Percentiles rank a stretch among this genome's conserved stretches.
Evolutionary conservation across 2,329 filamentous ascomycete genomes (phyloP).

Genomic region (Hysterium pulicare): DNA sequence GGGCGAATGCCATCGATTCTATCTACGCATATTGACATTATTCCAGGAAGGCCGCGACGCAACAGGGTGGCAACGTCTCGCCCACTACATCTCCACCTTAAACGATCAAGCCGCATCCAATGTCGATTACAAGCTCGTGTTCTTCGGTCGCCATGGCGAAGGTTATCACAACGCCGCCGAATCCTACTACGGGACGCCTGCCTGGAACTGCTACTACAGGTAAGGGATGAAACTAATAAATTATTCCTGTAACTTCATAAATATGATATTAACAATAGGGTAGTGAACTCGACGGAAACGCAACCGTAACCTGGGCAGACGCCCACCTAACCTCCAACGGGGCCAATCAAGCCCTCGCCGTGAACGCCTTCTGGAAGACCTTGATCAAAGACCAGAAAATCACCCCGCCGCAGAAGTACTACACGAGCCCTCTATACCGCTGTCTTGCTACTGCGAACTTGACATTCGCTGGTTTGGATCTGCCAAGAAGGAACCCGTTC

Average conservation of each 20-base stretch:
- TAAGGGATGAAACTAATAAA: too few relatives aligned
- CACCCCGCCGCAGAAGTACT: slow-evolving; percentile 62
- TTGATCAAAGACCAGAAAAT: slow-evolving; percentile 52
- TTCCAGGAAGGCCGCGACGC: slow-evolving; percentile 40
- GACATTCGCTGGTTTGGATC: slow-evolving; percentile 55
- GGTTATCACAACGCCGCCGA: slow-evolving; percentile 65
- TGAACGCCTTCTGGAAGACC: slow-evolving; percentile 57
- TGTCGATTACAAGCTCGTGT: slow-evolving; percentile 63
- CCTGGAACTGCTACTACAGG: slow-evolving; percentile 73
- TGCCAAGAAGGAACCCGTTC: slow-evolving; percentile 54
- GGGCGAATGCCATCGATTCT: too few relatives aligned
- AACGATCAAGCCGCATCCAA: slow-evolving; percentile 47
- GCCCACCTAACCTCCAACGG: slow-evolving; percentile 59
- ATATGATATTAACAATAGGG: too few relatives aligned
- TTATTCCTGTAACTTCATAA: too few relatives aligned
- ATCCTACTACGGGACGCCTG: slow-evolving; percentile 63
- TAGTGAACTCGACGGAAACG: slow-evolving; percentile 62
- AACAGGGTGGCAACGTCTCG: slow-evolving; percentile 65
- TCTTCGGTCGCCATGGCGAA: slow-evolving; percentile 68
- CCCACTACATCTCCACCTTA: slow-evolving; percentile 54
- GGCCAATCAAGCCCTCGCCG: slow-evolving; percentile 54
- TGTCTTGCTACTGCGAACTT: slow-evolving; percentile 61
- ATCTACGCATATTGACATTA: too few relatives aligned
- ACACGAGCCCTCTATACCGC: slow-evolving; percentile 61
- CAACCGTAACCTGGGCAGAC: slow-evolving; percentile 61